Evolutionary conservation across 2,329 filamentous ascomycete species (phyloP), one percentile per base, ranked within the genome.

Genomic region (Epichloe gansuensis): DNA sequence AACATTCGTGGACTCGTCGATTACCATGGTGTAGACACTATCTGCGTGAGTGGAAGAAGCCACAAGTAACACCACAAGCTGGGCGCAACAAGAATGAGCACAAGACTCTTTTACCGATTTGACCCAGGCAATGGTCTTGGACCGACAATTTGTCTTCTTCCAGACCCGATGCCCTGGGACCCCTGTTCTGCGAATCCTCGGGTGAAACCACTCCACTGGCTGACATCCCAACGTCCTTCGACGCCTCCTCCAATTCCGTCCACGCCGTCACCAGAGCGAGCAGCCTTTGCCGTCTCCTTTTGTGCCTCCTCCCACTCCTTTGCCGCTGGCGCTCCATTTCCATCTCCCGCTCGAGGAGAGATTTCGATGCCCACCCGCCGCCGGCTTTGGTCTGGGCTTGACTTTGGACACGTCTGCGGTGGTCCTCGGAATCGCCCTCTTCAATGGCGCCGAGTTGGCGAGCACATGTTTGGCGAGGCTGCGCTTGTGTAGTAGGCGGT

Each of bases 251-350:
- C 82, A 43, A 81, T 78, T 0, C 83, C 84, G 25, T 85, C 81
- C 13, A 78, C 75, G 15, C 74, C 75, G 9, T 74, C 75, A 1
- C 69, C 67, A 17, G 76, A 72, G 37, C 72, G 74, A 5, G 74
- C 72, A 0, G 78, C 75, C 52, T 75, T 75, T 23, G 80, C 77
- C 17, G 81, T 78, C 58, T 79, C 80, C 61, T 81, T 74, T 67
- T 91, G 88, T 1, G 81, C 73, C 56, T 86, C 81, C 65, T 93
- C 87, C 88, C 88, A 91, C 65, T 91, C 86, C 52, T 75, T 69
- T 91, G 86, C 13, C 86, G 75, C 69, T 88, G 80, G 8, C 86
- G 75, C 67, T 91, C 86, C 64, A 85, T 74, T 65, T 91, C 86
- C 84, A 90, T 89, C 67, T 91, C 86, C 31, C 84, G 80, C 68